Base-by-base conservation (phyloP, 345 rosid genomes). In the Aquilaria sinensis region DNA sequence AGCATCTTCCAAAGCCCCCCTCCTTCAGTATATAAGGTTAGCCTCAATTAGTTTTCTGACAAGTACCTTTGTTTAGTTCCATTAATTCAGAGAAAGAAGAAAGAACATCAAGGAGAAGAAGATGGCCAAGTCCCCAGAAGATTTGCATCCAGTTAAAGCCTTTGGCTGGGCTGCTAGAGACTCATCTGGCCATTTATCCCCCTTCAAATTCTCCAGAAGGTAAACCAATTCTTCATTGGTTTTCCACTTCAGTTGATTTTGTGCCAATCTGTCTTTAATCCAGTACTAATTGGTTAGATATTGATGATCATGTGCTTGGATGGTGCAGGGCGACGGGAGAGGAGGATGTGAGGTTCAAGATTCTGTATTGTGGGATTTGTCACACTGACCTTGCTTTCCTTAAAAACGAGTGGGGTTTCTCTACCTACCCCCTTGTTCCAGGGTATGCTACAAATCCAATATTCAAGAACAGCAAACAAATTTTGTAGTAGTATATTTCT, bases 311-410 rank as follows among this genome's bases (percentile, higher is more conserved):
- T 37, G 43, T 37, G 8, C 8, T 1, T 37, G 43, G 5, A 9
- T 37, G 43, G 33, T 31, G 48, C 78, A 88, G 92, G 66, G 75
- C 67, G 55, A 82, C 85, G 0, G 90, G 88, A 37, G 85, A 80
- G 1, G 70, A 70, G 6, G 96, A 89, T 49, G 86, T 89, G 72
- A 72, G 63, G 62, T 68, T 89, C 41, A 86, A 81, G 57, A 83
- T 86, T 51, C 10, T 83, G 47, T 81, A 74, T 46, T 89, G 96
- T 70, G 96, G 96, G 64, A 79, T 88, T 33, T 88, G 96, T 67
- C 92, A 88, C 69, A 56, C 76, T 13, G 96, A 88, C 59, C 78
- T 83, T 12, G 86, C 80, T 53, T 59, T 51, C 49, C 5, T 73
- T 51, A 83, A 61, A 68, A 83, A 86, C 30, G 88, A 80, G 1